Evolutionary conservation across 352 stramenopile species (phyloP), one percentile per base, ranked within the genome.

Genomic region (Phytophthora capsici): DNA sequence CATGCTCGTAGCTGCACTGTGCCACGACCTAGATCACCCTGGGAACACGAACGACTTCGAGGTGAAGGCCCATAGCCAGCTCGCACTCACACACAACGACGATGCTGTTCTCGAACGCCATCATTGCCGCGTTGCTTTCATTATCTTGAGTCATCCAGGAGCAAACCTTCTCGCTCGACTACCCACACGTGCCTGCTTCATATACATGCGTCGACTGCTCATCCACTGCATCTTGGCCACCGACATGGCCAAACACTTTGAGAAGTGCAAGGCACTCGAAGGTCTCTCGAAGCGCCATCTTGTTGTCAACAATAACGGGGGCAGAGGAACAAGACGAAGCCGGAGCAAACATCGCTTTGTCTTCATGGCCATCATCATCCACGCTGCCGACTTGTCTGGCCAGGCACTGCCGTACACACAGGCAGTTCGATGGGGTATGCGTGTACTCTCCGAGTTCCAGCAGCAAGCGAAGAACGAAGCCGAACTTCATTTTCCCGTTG

Each of bases 41-140:
- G 87, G 85, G 3, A 87, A 90, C 56, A 93, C 84, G 38, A 96
- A 96, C 67, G 82, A 86, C 60, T 95, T 96, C 61, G 79, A 95
- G 58, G 66, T 93, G 17, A 90, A 91, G 34, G 71, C 76, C 5
- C 65, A 80, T 8, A 93, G 81, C 23, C 77, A 88, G 23, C 78
- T 95, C 23, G 87, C 88, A 17, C 72, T 93, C 32, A 89, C 80
- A 3, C 91, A 96, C 65, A 93, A 94, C 47, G 84, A 96, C 62
- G 73, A 88, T 43, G 80, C 83, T 8, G 88, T 96, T 19, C 71
- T 96, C 0, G 88, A 96, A 48, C 89, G 88, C n/a, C 86, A 94
- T 52, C 86, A 94, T 50, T 86, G 80, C 36, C 77, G 79, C 16
- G 77, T 89, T 25, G 85, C 82, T 10, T 91, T 90, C 61, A 80